Percentiles rank a stretch among this genome's conserved stretches.
Conservation (phyloP, 208 protist genomes). For the Trypanosoma lewisi region DNA sequence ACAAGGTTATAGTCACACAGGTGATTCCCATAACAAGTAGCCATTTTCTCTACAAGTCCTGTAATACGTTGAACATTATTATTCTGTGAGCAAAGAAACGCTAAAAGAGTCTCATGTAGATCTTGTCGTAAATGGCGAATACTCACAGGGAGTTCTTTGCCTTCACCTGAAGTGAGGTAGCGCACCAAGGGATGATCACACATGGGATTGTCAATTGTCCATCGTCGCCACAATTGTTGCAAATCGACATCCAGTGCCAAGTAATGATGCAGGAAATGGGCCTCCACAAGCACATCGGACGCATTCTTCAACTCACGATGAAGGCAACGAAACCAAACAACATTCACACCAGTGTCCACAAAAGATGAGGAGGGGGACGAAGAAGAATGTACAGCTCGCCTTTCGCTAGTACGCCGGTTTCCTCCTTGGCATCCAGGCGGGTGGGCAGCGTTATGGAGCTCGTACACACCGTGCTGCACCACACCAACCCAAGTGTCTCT, state of each 20-base stretch:
- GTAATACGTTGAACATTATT: constrained; percentile 80
- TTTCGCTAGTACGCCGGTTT: not conserved
- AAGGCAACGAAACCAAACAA: constrained; percentile 29
- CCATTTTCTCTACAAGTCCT: constrained; percentile 48
- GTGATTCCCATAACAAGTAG: constrained; percentile 40
- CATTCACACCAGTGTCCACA: not conserved
- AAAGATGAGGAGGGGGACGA: not conserved
- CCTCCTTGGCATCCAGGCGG: not conserved
- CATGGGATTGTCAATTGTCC: constrained; percentile 52
- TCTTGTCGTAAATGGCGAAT: constrained; percentile 71
- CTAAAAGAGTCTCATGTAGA: constrained; percentile 68
- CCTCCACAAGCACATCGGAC: constrained; percentile 23
- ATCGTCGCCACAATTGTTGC: constrained; percentile 40
- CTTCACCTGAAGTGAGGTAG: constrained; percentile 14
- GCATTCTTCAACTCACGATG: constrained; percentile 5
- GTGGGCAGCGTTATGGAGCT: constrained; percentile 32
- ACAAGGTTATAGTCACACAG: constrained; percentile 46
- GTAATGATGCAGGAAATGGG: constrained; percentile 44
- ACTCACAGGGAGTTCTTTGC: constrained; percentile 13
- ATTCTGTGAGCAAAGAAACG: constrained; percentile 84
- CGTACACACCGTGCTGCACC: constrained; percentile 39
- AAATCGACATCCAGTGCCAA: constrained; percentile 72
- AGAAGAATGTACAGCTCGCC: constrained; percentile 11
- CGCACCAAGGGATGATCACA: constrained; percentile 52
- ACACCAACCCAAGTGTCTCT: constrained; percentile 52